phyloP scores from a whole-genome alignment of 2,329 filamentous ascomycete species.

The Hymenoscyphus infarciens region DNA sequence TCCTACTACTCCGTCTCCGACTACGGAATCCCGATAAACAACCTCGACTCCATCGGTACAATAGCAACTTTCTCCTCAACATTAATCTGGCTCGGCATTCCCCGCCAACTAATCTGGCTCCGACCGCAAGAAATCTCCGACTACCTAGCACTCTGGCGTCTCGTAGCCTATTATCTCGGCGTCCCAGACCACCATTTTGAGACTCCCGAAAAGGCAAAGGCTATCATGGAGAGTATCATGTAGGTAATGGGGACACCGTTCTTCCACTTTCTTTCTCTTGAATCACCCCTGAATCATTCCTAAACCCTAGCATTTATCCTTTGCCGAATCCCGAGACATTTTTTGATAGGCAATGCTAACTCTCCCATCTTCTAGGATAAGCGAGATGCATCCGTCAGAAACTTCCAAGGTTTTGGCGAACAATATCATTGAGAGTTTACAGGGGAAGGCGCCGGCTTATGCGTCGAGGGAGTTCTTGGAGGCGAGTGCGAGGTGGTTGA shows the following conservation, averaged over 20 bases:
- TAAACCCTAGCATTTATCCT: too few species aligned
- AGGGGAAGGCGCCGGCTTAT: slow-evolving; percentile 61
- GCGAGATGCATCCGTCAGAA: slow-evolving; percentile 63
- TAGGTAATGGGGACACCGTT: too few species aligned
- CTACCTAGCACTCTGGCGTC: slow-evolving; percentile 73
- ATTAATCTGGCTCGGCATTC: slow-evolving; percentile 65
- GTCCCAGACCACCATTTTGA: slow-evolving; percentile 60
- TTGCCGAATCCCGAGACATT: too few species aligned
- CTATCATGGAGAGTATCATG: slow-evolving; percentile 65
- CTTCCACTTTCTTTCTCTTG: too few species aligned
- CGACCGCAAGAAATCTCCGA: slow-evolving; percentile 59
- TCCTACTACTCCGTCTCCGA: slow-evolving; percentile 58
- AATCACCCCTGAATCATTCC: too few species aligned
- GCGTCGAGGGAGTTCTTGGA: slow-evolving; percentile 64
- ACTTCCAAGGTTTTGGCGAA: slow-evolving; percentile 64
- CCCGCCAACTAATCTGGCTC: slow-evolving; percentile 68
- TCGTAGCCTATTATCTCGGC: slow-evolving; percentile 68
- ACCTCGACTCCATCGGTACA: slow-evolving; percentile 70
- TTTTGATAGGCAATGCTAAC: too few species aligned
- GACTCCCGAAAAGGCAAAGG: slow-evolving; percentile 51
- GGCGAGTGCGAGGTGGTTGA: slow-evolving; percentile 66
- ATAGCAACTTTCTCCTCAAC: slow-evolving; percentile 67
- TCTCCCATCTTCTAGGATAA: too few species aligned
- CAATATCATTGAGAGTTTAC: slow-evolving; percentile 70
- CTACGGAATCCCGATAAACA: slow-evolving; percentile 67